Percentiles rank a stretch among this genome's conserved stretches.
phyloP scores from a whole-genome alignment of 495 filamentous ascomycete species.

The Astrothelium subdiscretum region DNA sequence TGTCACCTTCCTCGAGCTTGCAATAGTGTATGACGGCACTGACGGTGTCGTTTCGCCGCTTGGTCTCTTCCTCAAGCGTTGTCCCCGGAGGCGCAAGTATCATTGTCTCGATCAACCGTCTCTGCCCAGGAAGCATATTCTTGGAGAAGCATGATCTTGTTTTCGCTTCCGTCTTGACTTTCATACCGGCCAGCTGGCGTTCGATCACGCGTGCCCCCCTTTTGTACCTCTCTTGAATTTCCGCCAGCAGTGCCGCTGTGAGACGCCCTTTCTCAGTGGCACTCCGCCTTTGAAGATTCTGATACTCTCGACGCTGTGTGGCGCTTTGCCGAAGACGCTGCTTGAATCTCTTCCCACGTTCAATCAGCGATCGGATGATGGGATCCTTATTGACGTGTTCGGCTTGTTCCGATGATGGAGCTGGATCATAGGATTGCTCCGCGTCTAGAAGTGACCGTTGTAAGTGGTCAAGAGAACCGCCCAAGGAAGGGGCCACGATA shows the following conservation, averaged over 20 bases:
- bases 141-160: neutral
- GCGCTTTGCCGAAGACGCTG: constrained; percentile 11
- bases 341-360: constrained; percentile 7
- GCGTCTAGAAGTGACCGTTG: too few species aligned
- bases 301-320: constrained; percentile 1
- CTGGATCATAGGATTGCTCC: too few species aligned
- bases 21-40: constrained; percentile 12
- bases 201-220: constrained; percentile 23
- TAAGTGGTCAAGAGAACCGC: too few species aligned
- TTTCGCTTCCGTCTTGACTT: constrained; percentile 4
- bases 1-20: constrained; percentile 13
- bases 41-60: constrained; percentile 12
- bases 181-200: constrained; percentile 19
- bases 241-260: constrained; percentile 13
- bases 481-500: too few species aligned
- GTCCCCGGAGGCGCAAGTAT: constrained; percentile 9
- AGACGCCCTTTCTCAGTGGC: constrained; percentile 19
- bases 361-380: constrained; percentile 7
- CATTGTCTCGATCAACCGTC: constrained; percentile 9
- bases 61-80: constrained; percentile 9
- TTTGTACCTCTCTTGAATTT: constrained; percentile 20
- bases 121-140: constrained; percentile 9
- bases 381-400: constrained; percentile 13
- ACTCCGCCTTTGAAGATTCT: constrained; percentile 8
- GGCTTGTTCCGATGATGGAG: too few species aligned